Base-by-base conservation (phyloP, 108 stramenopile species). In the Cyclotella choctawhatcheeana region DNA sequence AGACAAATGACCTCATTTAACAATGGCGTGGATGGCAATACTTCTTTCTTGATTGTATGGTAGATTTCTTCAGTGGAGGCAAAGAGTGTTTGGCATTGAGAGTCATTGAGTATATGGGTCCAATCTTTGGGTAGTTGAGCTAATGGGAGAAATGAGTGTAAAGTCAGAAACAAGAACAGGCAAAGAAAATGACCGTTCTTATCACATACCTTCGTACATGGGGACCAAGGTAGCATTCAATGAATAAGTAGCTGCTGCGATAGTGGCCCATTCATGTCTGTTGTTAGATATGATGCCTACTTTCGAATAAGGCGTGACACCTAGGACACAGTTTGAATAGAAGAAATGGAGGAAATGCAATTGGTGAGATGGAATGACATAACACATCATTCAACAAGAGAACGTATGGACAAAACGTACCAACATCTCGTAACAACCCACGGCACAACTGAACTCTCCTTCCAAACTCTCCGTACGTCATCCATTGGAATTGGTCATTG, bases 81-180 rank as follows among this genome's bases (percentile, higher is more conserved):
- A 77, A 96, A 84, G 6, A 97, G 62, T 6, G 82, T 81, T 33
- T 45, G 78, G 31, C 88, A 86, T 44, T 75, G 84, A 4, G 96
- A 95, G 77, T 99, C 97, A 45, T 96, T 90, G 26, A 97, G 56
- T 58, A 99, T 98, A 71, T 96, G 97, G 5, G 83, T 79, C 96
- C 98, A 99, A 66, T 99, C 98, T 20, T 75, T 69, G 5, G 92
- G 87, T n/a, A 89, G 85, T 81, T 98, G 98, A 6, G 91, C 94
- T 64, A 18, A 33, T 14, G 44, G 10, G 25, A 16, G 20, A 17
- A 5, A 3, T 29, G 29, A 29, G 44, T 2, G 44, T 27, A 47
- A 48, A 45, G 24, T 27, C 10, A 30, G 34, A 40, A 40, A 3
- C 0, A 1, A 58, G 3, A 22, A 24, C 24, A 24, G 20, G 51